A percentile compares a stretch with the other conserved stretches of the same genome.
phyloP scores from a whole-genome alignment of 1,284 basidiomycete species.

The Sanghuangporus weigelae region DNA sequence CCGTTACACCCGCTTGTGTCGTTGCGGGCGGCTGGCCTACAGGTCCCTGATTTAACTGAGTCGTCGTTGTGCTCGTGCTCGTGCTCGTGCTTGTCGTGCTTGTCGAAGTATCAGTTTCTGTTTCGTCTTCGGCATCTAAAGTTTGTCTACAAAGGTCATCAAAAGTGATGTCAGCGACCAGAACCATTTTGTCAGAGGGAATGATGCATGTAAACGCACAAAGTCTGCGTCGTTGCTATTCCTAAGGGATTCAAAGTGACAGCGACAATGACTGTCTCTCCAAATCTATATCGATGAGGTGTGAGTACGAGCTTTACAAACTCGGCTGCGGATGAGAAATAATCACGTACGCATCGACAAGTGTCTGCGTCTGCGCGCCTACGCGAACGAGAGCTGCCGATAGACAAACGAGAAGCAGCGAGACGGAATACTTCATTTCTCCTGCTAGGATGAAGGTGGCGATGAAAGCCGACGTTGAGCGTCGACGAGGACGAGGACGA shows the following conservation, averaged over 20 bases:
- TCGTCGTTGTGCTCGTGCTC: constrained; percentile 23
- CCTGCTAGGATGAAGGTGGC: neutral
- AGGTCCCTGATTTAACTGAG: constrained; percentile 40
- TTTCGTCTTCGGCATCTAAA: constrained; percentile 23
- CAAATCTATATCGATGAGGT: constrained; percentile 33
- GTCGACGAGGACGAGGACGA: neutral
- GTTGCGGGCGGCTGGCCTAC: constrained; percentile 48
- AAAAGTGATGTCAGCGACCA: constrained; percentile 4
- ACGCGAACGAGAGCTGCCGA: constrained; percentile 29
- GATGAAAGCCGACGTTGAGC: neutral
- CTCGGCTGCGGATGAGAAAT: neutral
- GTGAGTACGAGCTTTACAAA: neutral
- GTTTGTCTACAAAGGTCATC: constrained; percentile 24
- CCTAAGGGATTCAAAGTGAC: constrained; percentile 41
- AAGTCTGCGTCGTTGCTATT: constrained; percentile 35
- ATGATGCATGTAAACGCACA: constrained; percentile 33
- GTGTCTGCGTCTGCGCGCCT: constrained; percentile 44
- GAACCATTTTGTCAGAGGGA: neutral
- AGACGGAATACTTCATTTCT: constrained; percentile 12
- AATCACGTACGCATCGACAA: constrained; percentile 37
- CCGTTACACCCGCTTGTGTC: constrained; percentile 42
- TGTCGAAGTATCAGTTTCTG: neutral
- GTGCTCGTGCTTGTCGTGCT: constrained; percentile 22
- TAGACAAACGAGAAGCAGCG: constrained; percentile 26
- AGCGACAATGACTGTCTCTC: constrained; percentile 49